Base-by-base conservation (phyloP, 148 eudicot genomes). In the Silene uniflora region DNA sequence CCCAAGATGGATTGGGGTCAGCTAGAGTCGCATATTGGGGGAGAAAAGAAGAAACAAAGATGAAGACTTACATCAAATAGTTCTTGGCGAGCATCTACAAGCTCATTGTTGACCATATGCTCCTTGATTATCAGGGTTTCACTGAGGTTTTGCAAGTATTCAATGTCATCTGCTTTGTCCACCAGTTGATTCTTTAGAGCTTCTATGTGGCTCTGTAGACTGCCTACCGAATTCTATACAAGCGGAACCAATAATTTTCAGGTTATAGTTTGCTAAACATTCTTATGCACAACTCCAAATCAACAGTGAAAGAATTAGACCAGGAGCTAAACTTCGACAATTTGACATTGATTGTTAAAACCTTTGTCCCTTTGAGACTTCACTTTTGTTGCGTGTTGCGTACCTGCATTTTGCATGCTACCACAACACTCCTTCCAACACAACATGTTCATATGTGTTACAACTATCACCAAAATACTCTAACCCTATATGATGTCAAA, bases 91-190 rank as follows among this genome's bases (percentile, higher is more conserved):
- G 69, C 81, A 74, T 74, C 81, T 16, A 73, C 54, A 7, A 79
- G 54, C 77, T 79, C 81, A 47, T 68, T 68, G 74, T 81, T 77
- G 74, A 67, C 70, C 73, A 75, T 63, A 56, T 77, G 76, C 81
- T 82, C 77, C 42, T 44, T 64, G 54, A 56, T 62, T 59, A 75
- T 56, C 16, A 65, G 65, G 2, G 72, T 75, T 75, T 74, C 72
- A 58, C 16, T 71, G 35, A 76, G 66, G 68, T 68, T 47, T 44
- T 60, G 78, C 72, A 35, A 17, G 76, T 73, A 73, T 32, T 29
- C 25, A 52, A 78, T 62, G 27, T 78, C 72, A 22, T 71, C 80
- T 72, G 71, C 63, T 63, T 78, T 78, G 4, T 72, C 80, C 77
- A 47, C 76, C 64, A 76, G 56, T 79, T 79, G 77, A 25, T 27